A percentile compares a stretch with the other conserved stretches of the same genome.
These are phyloP conservation scores for Ophiostoma sp. DNA, from an alignment of 2,329 filamentous ascomycete species.

Conservation along the genomic window DNA sequence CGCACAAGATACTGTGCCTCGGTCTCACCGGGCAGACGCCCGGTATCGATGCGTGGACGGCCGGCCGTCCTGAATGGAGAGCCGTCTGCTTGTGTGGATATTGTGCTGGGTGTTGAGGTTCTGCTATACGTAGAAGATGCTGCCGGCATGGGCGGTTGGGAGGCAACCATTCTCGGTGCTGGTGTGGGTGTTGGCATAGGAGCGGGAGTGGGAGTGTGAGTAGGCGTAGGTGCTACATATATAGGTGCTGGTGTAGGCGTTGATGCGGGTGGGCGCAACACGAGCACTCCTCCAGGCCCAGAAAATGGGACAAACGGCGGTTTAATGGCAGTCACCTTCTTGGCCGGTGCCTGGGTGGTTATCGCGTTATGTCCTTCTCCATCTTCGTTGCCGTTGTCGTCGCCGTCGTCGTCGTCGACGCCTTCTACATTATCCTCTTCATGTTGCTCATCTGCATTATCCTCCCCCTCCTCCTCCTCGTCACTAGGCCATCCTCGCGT, in stretches of 20 bases:
- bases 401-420: neutral
- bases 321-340: neutral
- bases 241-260: neutral
- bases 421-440: neutral
- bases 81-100: neutral
- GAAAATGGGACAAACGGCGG: constrained; percentile 1
- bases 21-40: constrained; percentile 42
- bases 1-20: constrained; percentile 44
- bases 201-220: neutral
- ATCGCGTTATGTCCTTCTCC: constrained; percentile 1
- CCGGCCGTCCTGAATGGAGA: neutral
- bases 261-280: neutral
- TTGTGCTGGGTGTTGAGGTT: neutral
- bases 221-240: neutral
- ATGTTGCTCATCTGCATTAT: constrained; percentile 20
- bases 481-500: neutral
- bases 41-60: constrained; percentile 39
- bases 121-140: neutral
- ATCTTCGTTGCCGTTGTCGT: neutral
- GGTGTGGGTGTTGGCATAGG: neutral
- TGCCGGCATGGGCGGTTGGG: neutral
- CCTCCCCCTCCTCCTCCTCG: neutral
- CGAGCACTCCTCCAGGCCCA: neutral
- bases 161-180: neutral
- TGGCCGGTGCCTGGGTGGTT: neutral